Evolutionary conservation across 2,329 filamentous ascomycete species (phyloP).

Genomic region (Graphilbum sp.): DNA sequence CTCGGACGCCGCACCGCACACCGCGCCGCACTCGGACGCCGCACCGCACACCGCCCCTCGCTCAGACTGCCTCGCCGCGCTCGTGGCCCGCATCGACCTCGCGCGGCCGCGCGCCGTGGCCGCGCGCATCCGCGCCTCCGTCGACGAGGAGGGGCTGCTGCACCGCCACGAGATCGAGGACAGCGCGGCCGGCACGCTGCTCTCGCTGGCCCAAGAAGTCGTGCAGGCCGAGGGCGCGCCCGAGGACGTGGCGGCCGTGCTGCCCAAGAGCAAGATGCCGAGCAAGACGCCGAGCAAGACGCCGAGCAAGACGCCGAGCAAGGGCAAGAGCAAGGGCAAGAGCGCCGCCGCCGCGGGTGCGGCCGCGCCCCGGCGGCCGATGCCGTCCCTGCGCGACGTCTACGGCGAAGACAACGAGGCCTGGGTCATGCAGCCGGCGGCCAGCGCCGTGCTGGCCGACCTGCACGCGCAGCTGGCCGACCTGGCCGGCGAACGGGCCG

Average conservation of each 20-base stretch:
- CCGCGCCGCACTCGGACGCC: too few relatives aligned
- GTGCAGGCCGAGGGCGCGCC: slow-evolving; percentile 48
- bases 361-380: background rate
- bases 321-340: too few relatives aligned
- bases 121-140: slow-evolving; percentile 53
- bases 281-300: slow-evolving; percentile 22
- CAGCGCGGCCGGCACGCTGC: slow-evolving; percentile 51
- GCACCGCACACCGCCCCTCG: too few relatives aligned
- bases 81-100: slow-evolving; percentile 46
- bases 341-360: too few relatives aligned
- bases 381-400: slow-evolving; percentile 31
- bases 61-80: slow-evolving; percentile 22
- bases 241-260: slow-evolving; percentile 28
- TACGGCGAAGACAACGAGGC: slow-evolving; percentile 43
- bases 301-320: background rate
- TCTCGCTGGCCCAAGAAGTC: slow-evolving; percentile 57
- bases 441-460: slow-evolving; percentile 46
- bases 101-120: slow-evolving; percentile 53
- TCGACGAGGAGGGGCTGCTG: slow-evolving; percentile 83
- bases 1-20: too few relatives aligned
- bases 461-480: slow-evolving; percentile 53
- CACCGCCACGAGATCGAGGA: slow-evolving; percentile 66
- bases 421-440: slow-evolving; percentile 51
- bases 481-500: slow-evolving; percentile 42
- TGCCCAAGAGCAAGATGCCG: slow-evolving; percentile 18